Evolutionary conservation across 169 alveolate genomes (phyloP).

Genomic region (Eimeria nieschulzi): DNA sequence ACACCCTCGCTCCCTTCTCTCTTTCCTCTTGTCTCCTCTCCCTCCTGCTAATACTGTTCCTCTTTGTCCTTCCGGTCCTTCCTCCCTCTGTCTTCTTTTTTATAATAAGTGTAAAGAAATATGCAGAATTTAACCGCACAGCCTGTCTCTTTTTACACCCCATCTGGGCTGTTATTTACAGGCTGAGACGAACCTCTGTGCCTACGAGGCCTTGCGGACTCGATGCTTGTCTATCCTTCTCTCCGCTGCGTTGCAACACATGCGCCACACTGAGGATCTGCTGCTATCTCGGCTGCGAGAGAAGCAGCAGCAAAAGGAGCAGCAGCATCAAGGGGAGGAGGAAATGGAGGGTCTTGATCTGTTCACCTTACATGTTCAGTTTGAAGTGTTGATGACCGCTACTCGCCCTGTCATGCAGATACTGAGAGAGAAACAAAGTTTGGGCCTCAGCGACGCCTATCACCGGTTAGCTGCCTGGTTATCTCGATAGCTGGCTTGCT

Average conservation of each 20-base stretch:
- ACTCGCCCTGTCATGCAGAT: neutral
- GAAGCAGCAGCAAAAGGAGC: slow-evolving; percentile 17
- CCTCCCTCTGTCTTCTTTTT: neutral
- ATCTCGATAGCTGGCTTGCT: neutral
- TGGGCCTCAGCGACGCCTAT: slow-evolving; percentile 13
- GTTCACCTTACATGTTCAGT: neutral
- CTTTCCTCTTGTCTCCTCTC: neutral
- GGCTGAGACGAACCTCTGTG: neutral
- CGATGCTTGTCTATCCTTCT: neutral
- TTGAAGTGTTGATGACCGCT: neutral
- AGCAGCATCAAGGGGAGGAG: slow-evolving; percentile 3
- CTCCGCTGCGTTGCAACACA: slow-evolving; percentile 20
- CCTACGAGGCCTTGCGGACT: slow-evolving; percentile 9
- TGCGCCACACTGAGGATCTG: slow-evolving; percentile 9
- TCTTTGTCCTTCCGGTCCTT: neutral
- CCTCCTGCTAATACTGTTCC: neutral
- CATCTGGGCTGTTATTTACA: neutral
- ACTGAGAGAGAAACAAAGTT: neutral
- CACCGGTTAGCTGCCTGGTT: neutral
- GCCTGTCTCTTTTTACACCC: neutral
- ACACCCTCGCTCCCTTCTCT: neutral
- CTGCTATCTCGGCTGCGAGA: neutral
- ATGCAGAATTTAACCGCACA: neutral
- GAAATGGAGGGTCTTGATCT: neutral
- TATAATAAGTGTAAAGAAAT: too few species aligned